A percentile compares a stretch with the other conserved stretches of the same genome.
Conservation (phyloP, 306 rosid genomes). For the Ammopiptanthus mongolicus region DNA sequence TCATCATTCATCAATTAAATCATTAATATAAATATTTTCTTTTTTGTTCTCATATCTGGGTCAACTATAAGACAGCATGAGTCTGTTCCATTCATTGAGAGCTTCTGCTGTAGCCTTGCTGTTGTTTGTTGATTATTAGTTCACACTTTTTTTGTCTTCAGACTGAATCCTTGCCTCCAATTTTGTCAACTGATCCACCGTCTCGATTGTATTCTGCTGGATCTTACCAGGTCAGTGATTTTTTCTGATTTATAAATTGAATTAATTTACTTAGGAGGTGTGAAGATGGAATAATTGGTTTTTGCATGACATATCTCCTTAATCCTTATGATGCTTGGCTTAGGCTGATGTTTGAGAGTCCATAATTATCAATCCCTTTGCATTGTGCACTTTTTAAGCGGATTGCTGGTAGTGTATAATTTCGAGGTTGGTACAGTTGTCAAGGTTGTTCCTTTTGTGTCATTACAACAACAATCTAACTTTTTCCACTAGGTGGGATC, state of each 20-base stretch:
- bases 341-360: background rate
- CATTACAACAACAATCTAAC: too few relatives aligned
- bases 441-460: background rate
- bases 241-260: constrained; percentile 3
- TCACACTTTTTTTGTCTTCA: constrained; percentile 20
- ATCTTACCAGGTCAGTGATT: constrained; percentile 45
- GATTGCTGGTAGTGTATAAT: background rate
- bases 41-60: background rate
- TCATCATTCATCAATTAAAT: background rate
- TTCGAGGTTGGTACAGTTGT: background rate
- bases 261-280: background rate
- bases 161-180: constrained; percentile 43
- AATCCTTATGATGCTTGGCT: background rate
- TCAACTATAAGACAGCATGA: background rate
- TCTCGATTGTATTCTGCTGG: constrained; percentile 35
- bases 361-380: background rate
- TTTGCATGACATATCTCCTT: background rate
- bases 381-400: background rate
- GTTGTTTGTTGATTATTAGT: background rate
- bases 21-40: background rate
- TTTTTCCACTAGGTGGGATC: too few relatives aligned
- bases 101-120: background rate
- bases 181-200: constrained; percentile 27
- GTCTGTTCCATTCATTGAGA: background rate
- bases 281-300: background rate